Evolutionary conservation across 2,329 filamentous ascomycete genomes (phyloP).

Genomic region (Apiospora hydei): DNA sequence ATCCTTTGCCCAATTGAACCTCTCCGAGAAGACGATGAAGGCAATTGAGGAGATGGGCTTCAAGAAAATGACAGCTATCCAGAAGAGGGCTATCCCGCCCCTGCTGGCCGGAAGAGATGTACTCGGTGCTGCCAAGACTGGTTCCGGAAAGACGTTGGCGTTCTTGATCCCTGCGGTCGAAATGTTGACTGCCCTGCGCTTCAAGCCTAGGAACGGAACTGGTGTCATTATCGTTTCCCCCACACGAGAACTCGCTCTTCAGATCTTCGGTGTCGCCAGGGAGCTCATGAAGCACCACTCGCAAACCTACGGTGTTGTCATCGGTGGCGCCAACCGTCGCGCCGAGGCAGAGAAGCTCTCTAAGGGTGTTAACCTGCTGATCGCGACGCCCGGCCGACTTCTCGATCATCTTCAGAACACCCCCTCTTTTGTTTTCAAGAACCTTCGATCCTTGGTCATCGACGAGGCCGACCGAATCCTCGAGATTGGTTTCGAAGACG

Average conservation of each 20-base stretch:
- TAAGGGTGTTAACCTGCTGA: constrained; percentile 93
- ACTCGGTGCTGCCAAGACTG: constrained; percentile 90
- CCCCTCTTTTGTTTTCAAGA: constrained; percentile 80
- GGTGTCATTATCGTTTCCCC: constrained; percentile 90
- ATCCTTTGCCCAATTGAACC: constrained; percentile 77
- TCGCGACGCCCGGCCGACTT: constrained; percentile 90
- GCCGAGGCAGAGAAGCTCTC: constrained; percentile 93
- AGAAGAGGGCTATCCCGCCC: constrained; percentile 85
- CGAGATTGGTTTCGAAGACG: constrained; percentile 97
- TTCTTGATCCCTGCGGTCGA: constrained; percentile 95
- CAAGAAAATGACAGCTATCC: constrained; percentile 94
- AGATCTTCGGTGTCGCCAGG: constrained; percentile 93
- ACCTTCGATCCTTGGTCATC: constrained; percentile 89
- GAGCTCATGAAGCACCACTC: constrained; percentile 94
- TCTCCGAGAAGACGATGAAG: constrained; percentile 88
- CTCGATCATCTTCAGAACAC: constrained; percentile 96
- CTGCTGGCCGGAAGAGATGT: constrained; percentile 90
- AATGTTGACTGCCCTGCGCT: constrained; percentile 87
- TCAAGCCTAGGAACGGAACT: constrained; percentile 90
- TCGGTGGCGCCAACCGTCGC: constrained; percentile 89
- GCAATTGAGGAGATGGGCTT: constrained; percentile 94
- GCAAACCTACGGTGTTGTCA: constrained; percentile 94
- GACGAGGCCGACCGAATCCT: constrained; percentile 97
- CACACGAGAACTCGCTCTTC: constrained; percentile 90
- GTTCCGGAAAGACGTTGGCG: constrained; percentile 91